These are phyloP conservation scores for Sporothrix mexicana DNA, from an alignment of 2,329 filamentous ascomycete species.

Conservation along the genomic window DNA sequence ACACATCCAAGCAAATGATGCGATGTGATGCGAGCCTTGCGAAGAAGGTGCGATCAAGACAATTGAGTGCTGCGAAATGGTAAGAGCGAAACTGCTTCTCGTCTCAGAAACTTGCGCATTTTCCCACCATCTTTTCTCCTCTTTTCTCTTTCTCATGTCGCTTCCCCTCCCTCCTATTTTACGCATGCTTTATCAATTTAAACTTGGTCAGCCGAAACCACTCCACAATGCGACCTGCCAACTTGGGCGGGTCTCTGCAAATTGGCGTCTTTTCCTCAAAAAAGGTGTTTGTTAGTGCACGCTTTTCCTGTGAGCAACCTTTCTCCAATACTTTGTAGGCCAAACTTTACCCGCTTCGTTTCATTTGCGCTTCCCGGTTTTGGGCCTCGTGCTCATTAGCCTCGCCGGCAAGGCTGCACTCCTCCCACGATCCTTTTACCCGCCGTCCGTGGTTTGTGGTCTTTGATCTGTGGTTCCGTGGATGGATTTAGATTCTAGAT, in stretches of 20 bases:
- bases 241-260: conserved; percentile 6
- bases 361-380: conserved; percentile 27
- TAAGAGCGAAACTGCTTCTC: neutral
- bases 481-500: neutral
- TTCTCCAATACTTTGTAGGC: neutral
- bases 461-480: neutral
- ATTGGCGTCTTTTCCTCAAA: neutral
- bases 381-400: conserved; percentile 4
- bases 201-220: conserved; percentile 14
- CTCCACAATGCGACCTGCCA: conserved; percentile 25
- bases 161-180: neutral
- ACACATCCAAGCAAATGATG: too few species aligned
- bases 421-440: neutral
- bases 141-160: neutral
- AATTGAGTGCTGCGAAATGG: neutral
- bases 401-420: conserved; percentile 19
- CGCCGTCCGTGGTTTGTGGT: neutral
- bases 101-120: neutral
- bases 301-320: neutral
- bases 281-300: neutral
- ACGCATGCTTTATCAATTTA: neutral
- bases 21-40: neutral
- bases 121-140: neutral
- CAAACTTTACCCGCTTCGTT: neutral
- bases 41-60: neutral